Conservation (phyloP, 306 rosid genomes). For the Comarum palustre region DNA sequence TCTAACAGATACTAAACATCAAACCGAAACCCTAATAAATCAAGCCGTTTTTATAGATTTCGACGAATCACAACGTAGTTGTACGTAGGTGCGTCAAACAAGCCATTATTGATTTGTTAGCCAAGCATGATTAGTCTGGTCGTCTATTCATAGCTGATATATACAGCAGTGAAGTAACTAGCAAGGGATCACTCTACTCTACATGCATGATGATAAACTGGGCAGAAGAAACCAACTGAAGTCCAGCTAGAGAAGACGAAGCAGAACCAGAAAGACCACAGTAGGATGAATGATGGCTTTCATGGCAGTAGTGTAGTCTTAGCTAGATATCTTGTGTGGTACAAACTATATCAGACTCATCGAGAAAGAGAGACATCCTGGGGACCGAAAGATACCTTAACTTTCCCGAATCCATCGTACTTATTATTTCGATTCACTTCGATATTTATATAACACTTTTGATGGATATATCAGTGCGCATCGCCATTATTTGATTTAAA, state of each 20-base stretch:
- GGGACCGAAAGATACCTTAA: conserved; percentile 35
- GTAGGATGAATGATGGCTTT: not conserved
- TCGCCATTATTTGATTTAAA: not conserved
- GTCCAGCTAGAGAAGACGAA: not conserved
- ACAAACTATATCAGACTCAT: not conserved
- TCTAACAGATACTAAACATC: too few relatives aligned
- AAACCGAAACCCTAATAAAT: too few relatives aligned
- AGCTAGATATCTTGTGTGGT: not conserved
- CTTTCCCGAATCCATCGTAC: not conserved
- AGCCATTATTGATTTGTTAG: not conserved
- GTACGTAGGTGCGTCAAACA: not conserved
- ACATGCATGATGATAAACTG: not conserved
- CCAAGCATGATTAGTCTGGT: not conserved
- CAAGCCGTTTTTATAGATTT: not conserved
- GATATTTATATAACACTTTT: not conserved
- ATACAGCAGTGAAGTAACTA: not conserved
- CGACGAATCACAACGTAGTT: not conserved
- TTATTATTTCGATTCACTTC: not conserved
- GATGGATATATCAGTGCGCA: not conserved
- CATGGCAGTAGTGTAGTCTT: not conserved
- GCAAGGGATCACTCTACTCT: not conserved
- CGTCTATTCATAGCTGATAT: not conserved
- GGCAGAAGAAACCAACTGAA: not conserved
- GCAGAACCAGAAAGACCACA: not conserved
- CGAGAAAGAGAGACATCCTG: conserved; percentile 16